Evolutionary conservation across 2,329 filamentous ascomycete genomes (phyloP).

Genomic region (Tolypocladium tundrense): DNA sequence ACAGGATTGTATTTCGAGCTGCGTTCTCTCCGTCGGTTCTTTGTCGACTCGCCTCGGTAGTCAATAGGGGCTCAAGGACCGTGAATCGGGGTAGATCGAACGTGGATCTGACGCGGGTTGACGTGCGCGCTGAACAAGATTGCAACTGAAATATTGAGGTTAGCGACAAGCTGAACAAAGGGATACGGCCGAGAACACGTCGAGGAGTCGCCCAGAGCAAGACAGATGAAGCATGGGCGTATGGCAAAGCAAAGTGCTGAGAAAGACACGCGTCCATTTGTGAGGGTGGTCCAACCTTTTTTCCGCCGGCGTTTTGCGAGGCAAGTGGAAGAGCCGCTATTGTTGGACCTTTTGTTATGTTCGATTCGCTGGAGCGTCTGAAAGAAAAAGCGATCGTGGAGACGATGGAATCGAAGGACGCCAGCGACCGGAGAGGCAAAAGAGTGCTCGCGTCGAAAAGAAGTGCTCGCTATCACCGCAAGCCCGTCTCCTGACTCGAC

Average conservation of each 20-base stretch:
- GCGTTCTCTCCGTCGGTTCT: neutral
- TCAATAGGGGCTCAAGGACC: neutral
- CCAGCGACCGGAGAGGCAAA: constrained; percentile 41
- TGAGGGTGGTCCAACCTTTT: neutral
- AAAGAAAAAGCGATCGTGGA: constrained; percentile 25
- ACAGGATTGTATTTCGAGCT: neutral
- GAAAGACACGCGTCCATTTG: neutral
- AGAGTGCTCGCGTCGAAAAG: constrained; percentile 26
- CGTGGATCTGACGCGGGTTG: neutral
- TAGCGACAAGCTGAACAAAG: neutral
- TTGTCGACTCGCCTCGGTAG: neutral
- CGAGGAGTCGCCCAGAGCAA: neutral
- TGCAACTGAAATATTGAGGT: neutral
- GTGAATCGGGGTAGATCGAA: neutral
- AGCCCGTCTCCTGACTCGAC: constrained; percentile 16
- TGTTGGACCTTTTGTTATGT: constrained; percentile 1
- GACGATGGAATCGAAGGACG: constrained; percentile 37
- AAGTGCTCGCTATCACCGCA: constrained; percentile 38
- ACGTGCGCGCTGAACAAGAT: neutral
- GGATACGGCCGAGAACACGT: neutral
- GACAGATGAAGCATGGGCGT: neutral
- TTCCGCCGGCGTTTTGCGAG: neutral
- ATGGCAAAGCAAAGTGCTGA: neutral
- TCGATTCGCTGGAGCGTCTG: constrained; percentile 10
- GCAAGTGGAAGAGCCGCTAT: neutral